phyloP scores from a whole-genome alignment of 2,329 filamentous ascomycete species.

The Lecanicillium sp. region DNA sequence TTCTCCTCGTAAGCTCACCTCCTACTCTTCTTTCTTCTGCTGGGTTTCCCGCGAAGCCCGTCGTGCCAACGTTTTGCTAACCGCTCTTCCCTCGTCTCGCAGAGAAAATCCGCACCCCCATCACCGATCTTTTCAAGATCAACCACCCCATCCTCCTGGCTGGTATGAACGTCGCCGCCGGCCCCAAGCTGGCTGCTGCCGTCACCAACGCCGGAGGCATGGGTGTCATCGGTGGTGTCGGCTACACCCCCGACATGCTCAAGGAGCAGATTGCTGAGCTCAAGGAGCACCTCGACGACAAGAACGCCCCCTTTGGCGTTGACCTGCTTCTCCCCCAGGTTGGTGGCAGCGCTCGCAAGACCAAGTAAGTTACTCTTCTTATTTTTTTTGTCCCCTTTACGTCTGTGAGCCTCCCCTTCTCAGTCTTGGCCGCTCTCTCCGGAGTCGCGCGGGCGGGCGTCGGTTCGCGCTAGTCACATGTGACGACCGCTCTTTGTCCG shows the following conservation, averaged over 20 bases:
- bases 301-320: constrained; percentile 92
- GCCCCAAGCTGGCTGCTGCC: constrained; percentile 90
- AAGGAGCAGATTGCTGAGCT: constrained; percentile 90
- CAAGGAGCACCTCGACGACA: constrained; percentile 79
- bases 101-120: constrained; percentile 69
- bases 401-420: too few relatives aligned
- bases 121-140: constrained; percentile 96
- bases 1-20: constrained; percentile 7
- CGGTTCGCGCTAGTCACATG: too few relatives aligned
- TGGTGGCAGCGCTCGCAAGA: constrained; percentile 88
- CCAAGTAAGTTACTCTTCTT: constrained; percentile 51
- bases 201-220: constrained; percentile 96
- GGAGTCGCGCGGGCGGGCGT: too few relatives aligned
- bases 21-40: not conserved
- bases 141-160: constrained; percentile 93
- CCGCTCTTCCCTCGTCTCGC: not conserved
- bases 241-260: constrained; percentile 97
- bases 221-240: constrained; percentile 90
- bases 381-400: too few relatives aligned
- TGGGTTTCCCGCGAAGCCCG: not conserved
- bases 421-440: too few relatives aligned
- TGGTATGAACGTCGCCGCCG: constrained; percentile 98
- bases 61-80: not conserved
- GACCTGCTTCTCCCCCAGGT: constrained; percentile 92
- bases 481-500: constrained; percentile 1